Evolutionary conservation across 2,329 filamentous ascomycete genomes (phyloP).

Genomic region (Pseudogymnoascus sp.): DNA sequence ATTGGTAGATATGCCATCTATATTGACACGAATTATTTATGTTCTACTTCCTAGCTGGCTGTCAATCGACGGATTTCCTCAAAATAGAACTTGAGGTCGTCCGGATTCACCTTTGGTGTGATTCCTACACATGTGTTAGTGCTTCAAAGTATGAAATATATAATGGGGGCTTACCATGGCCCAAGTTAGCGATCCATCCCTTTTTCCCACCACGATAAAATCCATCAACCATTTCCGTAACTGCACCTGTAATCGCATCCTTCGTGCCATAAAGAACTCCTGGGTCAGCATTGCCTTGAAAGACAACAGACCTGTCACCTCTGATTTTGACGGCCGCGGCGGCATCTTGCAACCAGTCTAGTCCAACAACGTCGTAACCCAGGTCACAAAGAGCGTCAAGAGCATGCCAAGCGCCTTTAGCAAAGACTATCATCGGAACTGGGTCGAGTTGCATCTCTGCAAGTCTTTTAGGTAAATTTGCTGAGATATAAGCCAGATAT

Average conservation of each 20-base stretch:
- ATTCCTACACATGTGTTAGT: slow-evolving; percentile 51
- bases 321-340: slow-evolving; percentile 74
- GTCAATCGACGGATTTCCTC: slow-evolving; percentile 75
- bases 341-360: slow-evolving; percentile 92
- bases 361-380: slow-evolving; percentile 85
- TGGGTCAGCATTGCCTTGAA: slow-evolving; percentile 95
- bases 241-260: slow-evolving; percentile 70
- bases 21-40: not conserved
- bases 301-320: slow-evolving; percentile 60
- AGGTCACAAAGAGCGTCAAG: slow-evolving; percentile 78
- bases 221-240: slow-evolving; percentile 78
- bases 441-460: slow-evolving; percentile 64
- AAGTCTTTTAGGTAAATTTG: slow-evolving; percentile 67
- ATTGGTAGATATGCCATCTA: not conserved
- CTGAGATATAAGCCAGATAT: slow-evolving; percentile 75
- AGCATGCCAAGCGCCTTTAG: slow-evolving; percentile 95
- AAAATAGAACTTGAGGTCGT: slow-evolving; percentile 89
- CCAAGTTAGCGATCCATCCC: slow-evolving; percentile 95
- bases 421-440: slow-evolving; percentile 96
- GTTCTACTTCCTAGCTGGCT: slow-evolving; percentile 23
- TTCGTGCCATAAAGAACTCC: slow-evolving; percentile 82
- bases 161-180: slow-evolving; percentile 62
- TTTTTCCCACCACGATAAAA: slow-evolving; percentile 79
- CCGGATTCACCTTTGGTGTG: slow-evolving; percentile 88
- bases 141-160: slow-evolving; percentile 9